Evolutionary conservation across 164 flowering plant species (phyloP), one percentile per base, ranked within the genome.

Genomic region (Santalum album): DNA sequence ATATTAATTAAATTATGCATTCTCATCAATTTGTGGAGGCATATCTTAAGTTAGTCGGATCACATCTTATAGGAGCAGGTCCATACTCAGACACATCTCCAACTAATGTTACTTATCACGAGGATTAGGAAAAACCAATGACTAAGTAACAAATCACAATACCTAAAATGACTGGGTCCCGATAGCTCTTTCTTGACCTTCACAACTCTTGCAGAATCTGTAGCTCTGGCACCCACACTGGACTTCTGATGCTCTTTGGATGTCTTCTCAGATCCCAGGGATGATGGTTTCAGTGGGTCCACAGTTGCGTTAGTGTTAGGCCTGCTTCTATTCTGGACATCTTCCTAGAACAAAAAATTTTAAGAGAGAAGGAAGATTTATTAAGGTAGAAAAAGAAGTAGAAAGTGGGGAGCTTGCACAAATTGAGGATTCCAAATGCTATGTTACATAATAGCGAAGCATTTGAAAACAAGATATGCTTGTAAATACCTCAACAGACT

Each of bases 201-300:
- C 75, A 69, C 68, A 18, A 92, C 72, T 63, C 96, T 81, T 21
- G 96, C 96, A 46, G 96, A 78, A 76, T 91, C 98, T 27, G 95
- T 84, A 52, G 92, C 79, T 78, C 95, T 82, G 42, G 87, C 79
- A 51, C 90, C 95, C 62, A 75, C 59, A 2, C 63, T 12, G 25
- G 76, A 44, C 62, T 76, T 84, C 34, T 69, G 86, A 21, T 48
- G 63, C 53, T 81, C 90, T 59, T 66, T 70, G 42, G 82, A 58
- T 6, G 71, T 24, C 46, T 42, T 67, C 49, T 83, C 89, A 29
- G 57, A 48, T 49, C 59, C 66, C 49, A 78, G 54, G 45, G 51
- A 34, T 10, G 83, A 69, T 34, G 75, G 36, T 58, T 77, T 84
- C 45, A 67, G 51, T 62, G 78, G 75, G 46, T 56, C 66, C 19